Evolutionary conservation across 345 rosid genomes (phyloP).

Genomic region (Cardamine resedifolia): DNA sequence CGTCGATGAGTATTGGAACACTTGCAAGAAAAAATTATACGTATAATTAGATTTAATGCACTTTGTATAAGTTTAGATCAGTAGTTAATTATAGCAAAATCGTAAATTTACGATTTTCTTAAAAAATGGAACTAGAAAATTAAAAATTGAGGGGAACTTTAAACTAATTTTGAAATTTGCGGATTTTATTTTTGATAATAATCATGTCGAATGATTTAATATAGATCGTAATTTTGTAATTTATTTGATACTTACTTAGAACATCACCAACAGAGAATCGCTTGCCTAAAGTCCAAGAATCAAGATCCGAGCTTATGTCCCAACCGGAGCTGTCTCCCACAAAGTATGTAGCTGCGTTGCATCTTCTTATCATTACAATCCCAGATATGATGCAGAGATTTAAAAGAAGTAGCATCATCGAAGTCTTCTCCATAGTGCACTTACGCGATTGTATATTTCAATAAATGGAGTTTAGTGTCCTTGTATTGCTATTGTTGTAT

Average conservation of each 20-base stretch:
- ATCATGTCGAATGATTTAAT: background rate
- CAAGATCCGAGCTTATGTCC: slow-evolving; percentile 84
- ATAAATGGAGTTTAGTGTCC: background rate
- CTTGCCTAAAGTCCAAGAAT: slow-evolving; percentile 66
- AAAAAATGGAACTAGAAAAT: background rate
- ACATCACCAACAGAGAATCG: slow-evolving; percentile 73
- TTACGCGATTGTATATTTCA: background rate
- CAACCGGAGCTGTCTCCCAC: slow-evolving; percentile 90
- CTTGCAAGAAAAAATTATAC: slow-evolving; percentile 39
- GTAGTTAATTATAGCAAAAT: background rate
- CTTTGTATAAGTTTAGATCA: background rate
- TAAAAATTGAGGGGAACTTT: background rate
- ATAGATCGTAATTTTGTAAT: background rate
- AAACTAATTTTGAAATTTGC: background rate
- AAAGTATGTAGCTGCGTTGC: slow-evolving; percentile 56
- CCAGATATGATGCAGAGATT: slow-evolving; percentile 33
- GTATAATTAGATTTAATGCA: background rate
- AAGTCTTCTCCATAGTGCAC: slow-evolving; percentile 23
- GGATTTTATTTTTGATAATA: background rate
- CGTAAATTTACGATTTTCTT: too few relatives aligned
- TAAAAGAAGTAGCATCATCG: slow-evolving; percentile 38
- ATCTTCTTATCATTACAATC: slow-evolving; percentile 29
- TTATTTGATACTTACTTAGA: slow-evolving; percentile 47
- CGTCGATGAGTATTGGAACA: slow-evolving; percentile 66
- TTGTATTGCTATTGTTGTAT: slow-evolving; percentile 7